Evolutionary conservation across 768 basidiomycete genomes (phyloP), one percentile per base, ranked within the genome.

Genomic region (Candolleomyces aberdarensis): DNA sequence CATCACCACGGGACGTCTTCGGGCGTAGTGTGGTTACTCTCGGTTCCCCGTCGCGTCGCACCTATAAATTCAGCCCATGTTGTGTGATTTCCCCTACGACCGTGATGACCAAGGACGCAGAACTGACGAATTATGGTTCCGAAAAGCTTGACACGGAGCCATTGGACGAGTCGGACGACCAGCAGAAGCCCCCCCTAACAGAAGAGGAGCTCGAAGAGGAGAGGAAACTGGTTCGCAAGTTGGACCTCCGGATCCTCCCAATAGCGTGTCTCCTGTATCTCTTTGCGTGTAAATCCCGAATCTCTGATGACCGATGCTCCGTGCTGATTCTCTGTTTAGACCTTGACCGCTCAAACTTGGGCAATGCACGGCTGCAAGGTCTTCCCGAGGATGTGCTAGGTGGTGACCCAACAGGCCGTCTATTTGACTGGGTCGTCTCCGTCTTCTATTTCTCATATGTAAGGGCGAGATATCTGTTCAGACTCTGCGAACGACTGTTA

Each of bases 361-460:
- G 91, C 15, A 92, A 93, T 68, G 91, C 91, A 51, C 82, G 90
- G 55, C 75, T 92, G 43, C 88, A 88, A 73, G 86, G 88, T 11
- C 73, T 93, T 13, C 81, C 86, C 3, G 69, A 83, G 43, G 88
- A 92, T 62, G 74, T 77, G 13, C 82, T 92, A 13, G 80, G 79
- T 13, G 89, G 89, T 7, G 91, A 92, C 66, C 81, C 81, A 9
- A 85, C 84, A 0, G 89, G 91, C 0, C 63, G 78, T 22, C 75
- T 85, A n/a, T 92, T 89, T 67, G 89, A 89, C 68, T 91, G 89
- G 90, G 72, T 90, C 48, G 88, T 86, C 60, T 87, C 89, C 0
- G 79, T 81, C 8, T 93, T 92, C 74, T 92, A 87, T 73, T 85
- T 92, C 72, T 85, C 91, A 63, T 92, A 92, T 70, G 89, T 88